Conservation (phyloP, 495 filamentous ascomycete genomes). For the Trichocladium uniseriatum region DNA sequence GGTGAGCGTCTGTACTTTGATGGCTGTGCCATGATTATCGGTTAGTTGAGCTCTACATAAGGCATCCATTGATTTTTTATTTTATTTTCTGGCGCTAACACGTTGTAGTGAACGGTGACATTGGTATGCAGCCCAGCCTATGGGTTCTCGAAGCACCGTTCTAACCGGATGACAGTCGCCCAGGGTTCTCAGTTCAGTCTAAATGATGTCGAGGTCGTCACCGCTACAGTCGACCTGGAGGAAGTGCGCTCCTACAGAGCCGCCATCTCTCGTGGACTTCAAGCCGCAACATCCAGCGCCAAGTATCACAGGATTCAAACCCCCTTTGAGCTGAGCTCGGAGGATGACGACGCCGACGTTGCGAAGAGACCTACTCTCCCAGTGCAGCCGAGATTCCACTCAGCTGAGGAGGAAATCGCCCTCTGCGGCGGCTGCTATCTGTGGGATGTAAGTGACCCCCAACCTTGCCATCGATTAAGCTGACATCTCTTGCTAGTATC, state of each 20-base stretch:
- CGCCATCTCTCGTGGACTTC: conserved; percentile 45
- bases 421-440: conserved; percentile 64
- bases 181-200: conserved; percentile 68
- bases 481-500: conserved; percentile 37
- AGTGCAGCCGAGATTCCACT: conserved; percentile 42
- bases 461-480: neutral
- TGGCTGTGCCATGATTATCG: conserved; percentile 67
- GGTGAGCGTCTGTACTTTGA: conserved; percentile 49
- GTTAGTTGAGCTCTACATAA: no score
- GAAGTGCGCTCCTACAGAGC: conserved; percentile 53
- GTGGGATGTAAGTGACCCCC: conserved; percentile 48
- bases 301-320: conserved; percentile 35
- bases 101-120: conserved; percentile 50
- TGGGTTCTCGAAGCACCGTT: neutral
- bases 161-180: conserved; percentile 57
- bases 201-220: conserved; percentile 75
- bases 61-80: no score
- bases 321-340: conserved; percentile 30
- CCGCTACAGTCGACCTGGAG: conserved; percentile 73
- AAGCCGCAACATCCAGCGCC: conserved; percentile 38
- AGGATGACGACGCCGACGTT: conserved; percentile 28
- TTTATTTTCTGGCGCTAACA: no score
- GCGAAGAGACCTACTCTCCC: conserved; percentile 22
- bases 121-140: conserved; percentile 6
- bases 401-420: conserved; percentile 67